phyloP scores from a whole-genome alignment of 176 grass and related monocot genomes.

The Saccharum officinarum region DNA sequence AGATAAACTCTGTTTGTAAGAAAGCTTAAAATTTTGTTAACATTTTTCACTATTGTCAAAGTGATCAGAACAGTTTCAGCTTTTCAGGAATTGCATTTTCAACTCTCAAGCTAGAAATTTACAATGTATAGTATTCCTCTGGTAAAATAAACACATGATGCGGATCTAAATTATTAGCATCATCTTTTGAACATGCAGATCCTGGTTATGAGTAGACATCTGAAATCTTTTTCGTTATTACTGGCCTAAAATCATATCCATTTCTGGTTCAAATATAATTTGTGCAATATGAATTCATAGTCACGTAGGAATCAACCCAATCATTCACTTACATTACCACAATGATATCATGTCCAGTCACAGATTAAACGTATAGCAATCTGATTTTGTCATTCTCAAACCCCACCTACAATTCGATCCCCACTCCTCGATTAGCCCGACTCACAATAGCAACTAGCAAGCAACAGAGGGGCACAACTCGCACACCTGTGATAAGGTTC shows the following conservation, averaged over 20 bases:
- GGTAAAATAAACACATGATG: not conserved
- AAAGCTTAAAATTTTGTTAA: no score
- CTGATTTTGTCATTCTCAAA: not conserved
- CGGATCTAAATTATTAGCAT: not conserved
- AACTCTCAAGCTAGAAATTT: not conserved
- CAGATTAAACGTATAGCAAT: not conserved
- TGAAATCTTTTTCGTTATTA: not conserved
- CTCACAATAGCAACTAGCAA: not conserved
- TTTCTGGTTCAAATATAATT: not conserved
- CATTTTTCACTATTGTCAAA: not conserved
- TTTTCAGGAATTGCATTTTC: not conserved
- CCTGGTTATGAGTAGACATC: not conserved
- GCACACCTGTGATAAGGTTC: conserved; percentile 81
- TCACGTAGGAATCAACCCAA: not conserved
- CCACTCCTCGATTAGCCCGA: not conserved
- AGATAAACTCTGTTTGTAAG: no score
- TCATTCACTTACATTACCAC: not conserved
- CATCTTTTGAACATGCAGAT: not conserved
- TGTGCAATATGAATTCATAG: not conserved
- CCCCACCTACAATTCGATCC: conserved; percentile 22
- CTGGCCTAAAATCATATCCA: not conserved
- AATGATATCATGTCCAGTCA: not conserved
- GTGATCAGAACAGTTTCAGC: not conserved
- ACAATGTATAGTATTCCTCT: not conserved
- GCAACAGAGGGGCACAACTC: not conserved